phyloP scores from a whole-genome alignment of 768 basidiomycete genomes.

The Termitomyces bulborhizus region DNA sequence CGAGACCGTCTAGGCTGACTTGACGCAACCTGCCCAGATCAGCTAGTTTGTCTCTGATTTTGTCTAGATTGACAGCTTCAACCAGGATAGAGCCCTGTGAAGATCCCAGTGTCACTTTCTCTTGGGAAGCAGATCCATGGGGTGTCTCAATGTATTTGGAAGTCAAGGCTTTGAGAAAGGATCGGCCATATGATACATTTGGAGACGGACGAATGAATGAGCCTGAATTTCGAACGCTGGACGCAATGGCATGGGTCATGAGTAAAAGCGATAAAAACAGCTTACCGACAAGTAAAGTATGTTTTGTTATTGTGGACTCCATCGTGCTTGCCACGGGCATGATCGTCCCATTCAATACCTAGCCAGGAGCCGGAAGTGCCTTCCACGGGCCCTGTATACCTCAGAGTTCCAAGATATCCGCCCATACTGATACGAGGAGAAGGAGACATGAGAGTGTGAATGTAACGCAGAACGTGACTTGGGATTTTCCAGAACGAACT shows the following conservation, averaged over 20 bases:
- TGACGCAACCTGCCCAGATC: constrained; percentile 64
- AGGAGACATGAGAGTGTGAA: constrained; percentile 2
- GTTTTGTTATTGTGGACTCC: constrained; percentile 70
- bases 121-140: constrained; percentile 45
- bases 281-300: constrained; percentile 80
- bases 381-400: constrained; percentile 59
- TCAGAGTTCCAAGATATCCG: constrained; percentile 61
- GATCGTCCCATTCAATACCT: constrained; percentile 98
- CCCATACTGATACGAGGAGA: constrained; percentile 47
- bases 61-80: constrained; percentile 79
- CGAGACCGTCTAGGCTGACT: constrained; percentile 70
- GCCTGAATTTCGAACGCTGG: constrained; percentile 56
- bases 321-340: constrained; percentile 78
- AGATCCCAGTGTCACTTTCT: constrained; percentile 71
- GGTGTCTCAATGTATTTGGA: constrained; percentile 71
- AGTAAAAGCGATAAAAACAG: constrained; percentile 5
- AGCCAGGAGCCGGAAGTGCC: constrained; percentile 71
- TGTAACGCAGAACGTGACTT: constrained; percentile 22
- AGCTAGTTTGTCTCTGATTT: constrained; percentile 65
- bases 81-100: constrained; percentile 81
- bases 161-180: constrained; percentile 70
- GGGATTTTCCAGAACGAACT: constrained; percentile 6
- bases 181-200: constrained; percentile 50
- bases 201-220: constrained; percentile 78
- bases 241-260: constrained; percentile 10